Base-by-base conservation (phyloP, 495 filamentous ascomycete genomes). In the Aspergillus cavernicola region DNA sequence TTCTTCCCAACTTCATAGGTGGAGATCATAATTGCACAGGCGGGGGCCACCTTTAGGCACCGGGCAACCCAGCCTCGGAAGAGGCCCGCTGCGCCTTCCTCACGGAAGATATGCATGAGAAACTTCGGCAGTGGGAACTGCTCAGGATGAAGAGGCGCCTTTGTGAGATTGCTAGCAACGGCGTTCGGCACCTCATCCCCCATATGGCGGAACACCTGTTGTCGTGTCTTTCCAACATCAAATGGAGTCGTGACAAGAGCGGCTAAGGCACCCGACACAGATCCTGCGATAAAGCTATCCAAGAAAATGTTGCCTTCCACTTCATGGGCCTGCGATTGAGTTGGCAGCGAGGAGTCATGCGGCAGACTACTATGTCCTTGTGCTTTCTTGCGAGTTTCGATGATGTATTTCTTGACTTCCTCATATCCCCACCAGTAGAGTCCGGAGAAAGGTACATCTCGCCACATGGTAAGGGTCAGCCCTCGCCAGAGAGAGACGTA, bases 21-120 rank as follows among this genome's bases (percentile, higher is more conserved):
- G 51, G 89, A 95, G 56, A 98, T 98, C 93, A 98, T 98, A 61
- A 98, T 97, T n/a, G 95, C 93, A 70, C 93, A 97, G 12, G 92
- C 90, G 1, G 93, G 93, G 10, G 93, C 92, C 6, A 97, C 92
- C 62, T 97, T 97, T 39, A 98, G 71, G 56, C 90, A 96, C 31
- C 93, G 77, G 0, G 93, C 90, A 15, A 86, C 85, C 87, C 90
- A 96, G 11, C 95, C 93, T 51, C 78, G 88, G 78, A 92, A 97
- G 11, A 98, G 70, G 0, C 92, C 95, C 0, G 80, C 65, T 29
- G 83, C 57, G 1, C 93, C 93, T 69, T 97, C 92, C 42, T 86
- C 83, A 46, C 77, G 79, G 76, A 90, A 96, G 37, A 98, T 97
- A 46, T 92, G 89, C 75, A 80, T 81, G 18, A 98, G 71, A 51